Conservation (phyloP, 768 basidiomycete species). For the Lactarius hengduanensis region DNA sequence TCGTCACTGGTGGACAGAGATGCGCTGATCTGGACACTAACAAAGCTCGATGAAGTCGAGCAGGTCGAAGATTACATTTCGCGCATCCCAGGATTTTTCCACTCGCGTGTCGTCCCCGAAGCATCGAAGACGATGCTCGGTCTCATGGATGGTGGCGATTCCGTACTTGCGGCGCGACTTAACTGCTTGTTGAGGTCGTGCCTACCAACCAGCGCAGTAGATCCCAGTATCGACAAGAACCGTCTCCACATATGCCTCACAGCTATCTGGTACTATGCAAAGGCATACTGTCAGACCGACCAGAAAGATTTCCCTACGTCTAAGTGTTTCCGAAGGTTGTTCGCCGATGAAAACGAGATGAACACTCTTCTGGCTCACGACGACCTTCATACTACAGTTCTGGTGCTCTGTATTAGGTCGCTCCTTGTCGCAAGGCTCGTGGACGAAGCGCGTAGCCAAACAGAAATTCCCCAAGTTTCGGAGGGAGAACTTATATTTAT, state of each 20-base stretch:
- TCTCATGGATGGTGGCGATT: constrained; percentile 7
- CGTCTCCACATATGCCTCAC: constrained; percentile 6
- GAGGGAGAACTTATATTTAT: constrained; percentile 6
- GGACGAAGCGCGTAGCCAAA: background rate
- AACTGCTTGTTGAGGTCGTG: constrained; percentile 1
- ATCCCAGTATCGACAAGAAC: background rate
- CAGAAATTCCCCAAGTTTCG: background rate
- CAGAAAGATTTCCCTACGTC: background rate
- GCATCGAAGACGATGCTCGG: constrained; percentile 1
- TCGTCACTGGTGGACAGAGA: constrained; percentile 4
- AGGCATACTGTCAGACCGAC: background rate
- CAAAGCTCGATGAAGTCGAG: background rate
- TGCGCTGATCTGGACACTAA: constrained; percentile 11
- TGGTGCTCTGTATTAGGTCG: background rate
- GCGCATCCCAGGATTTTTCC: constrained; percentile 9
- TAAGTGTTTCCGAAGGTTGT: background rate
- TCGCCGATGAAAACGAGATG: constrained; percentile 1
- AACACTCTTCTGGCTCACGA: background rate
- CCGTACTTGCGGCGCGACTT: constrained; percentile 10
- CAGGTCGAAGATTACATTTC: constrained; percentile 6
- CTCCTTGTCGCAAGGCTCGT: background rate
- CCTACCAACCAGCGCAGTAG: background rate
- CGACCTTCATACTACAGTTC: background rate
- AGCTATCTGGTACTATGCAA: constrained; percentile 6
- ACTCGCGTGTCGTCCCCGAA: constrained; percentile 8